These are phyloP conservation scores for Vanderwaltozyma polyspora DNA, from an alignment of 805 yeast genomes.

Conservation along the genomic window DNA sequence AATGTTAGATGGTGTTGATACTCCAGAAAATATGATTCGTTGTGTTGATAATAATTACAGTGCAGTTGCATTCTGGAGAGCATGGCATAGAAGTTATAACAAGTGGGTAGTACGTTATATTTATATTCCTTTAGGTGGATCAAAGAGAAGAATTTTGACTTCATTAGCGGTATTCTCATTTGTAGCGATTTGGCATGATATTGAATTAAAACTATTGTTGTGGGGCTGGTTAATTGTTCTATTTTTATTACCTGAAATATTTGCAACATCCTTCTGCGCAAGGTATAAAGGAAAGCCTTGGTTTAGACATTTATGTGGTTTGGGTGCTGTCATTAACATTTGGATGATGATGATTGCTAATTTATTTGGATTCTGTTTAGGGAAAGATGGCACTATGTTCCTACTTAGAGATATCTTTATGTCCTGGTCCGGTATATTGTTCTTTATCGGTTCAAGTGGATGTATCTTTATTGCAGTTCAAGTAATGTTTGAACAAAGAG, in stretches of 20 bases:
- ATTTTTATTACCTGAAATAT: conserved; percentile 76
- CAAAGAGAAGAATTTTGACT: conserved; percentile 57
- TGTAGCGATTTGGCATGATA: conserved; percentile 98
- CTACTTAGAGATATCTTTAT: conserved; percentile 60
- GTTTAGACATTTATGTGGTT: conserved; percentile 73
- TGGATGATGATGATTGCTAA: conserved; percentile 99
- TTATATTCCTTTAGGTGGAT: conserved; percentile 87
- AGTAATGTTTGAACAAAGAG: conserved; percentile 89
- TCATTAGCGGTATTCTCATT: conserved; percentile 82
- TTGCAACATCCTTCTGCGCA: conserved; percentile 37
- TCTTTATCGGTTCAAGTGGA: conserved; percentile 48
- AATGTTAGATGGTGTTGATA: conserved; percentile 81
- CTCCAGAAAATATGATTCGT: conserved; percentile 96
- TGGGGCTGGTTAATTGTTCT: conserved; percentile 96
- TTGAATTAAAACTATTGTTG: conserved; percentile 67
- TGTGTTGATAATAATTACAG: conserved; percentile 92
- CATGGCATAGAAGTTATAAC: conserved; percentile 94
- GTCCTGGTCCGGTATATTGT: conserved; percentile 55
- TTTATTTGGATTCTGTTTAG: conserved; percentile 87
- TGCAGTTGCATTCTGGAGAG: conserved; percentile 94
- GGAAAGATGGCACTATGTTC: conserved; percentile 67
- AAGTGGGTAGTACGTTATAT: conserved; percentile 83
- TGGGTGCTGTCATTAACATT: conserved; percentile 80
- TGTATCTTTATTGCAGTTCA: conserved; percentile 78
- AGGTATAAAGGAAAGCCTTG: conserved; percentile 41